These are phyloP conservation scores for Chlorella sp. DNA, from an alignment of 139 green algal genomes.

Conservation along the genomic window DNA sequence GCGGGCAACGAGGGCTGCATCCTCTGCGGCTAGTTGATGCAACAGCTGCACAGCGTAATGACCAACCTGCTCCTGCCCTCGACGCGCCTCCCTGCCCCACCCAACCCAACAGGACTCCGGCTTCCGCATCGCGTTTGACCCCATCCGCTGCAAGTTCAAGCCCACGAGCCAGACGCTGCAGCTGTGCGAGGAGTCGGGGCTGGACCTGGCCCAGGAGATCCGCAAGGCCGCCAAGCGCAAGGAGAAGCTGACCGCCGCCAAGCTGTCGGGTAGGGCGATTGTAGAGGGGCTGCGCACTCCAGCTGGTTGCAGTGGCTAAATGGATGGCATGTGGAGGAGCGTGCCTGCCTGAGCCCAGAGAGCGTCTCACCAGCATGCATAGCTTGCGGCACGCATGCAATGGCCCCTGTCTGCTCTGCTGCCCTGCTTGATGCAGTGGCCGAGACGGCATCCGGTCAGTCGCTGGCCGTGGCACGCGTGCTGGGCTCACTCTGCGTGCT, in stretches of 20 bases:
- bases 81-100: slow-evolving; percentile 1
- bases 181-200: slow-evolving; percentile 89
- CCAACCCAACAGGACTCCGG: slow-evolving; percentile 74
- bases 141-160: slow-evolving; percentile 95
- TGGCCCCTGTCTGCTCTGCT: not conserved
- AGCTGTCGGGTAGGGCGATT: slow-evolving; percentile 27
- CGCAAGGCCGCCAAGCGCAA: slow-evolving; percentile 57
- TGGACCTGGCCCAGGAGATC: slow-evolving; percentile 85
- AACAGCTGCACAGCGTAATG: no score
- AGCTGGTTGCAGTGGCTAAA: no score
- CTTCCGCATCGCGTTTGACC: slow-evolving; percentile 89
- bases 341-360: not conserved
- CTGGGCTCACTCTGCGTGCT: slow-evolving; percentile 93
- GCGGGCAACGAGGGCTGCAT: no score
- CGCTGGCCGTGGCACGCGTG: slow-evolving; percentile 88
- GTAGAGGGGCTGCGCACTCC: not conserved
- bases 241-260: slow-evolving; percentile 25
- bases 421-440: slow-evolving; percentile 25
- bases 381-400: not conserved
- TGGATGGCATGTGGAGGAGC: no score
- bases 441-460: slow-evolving; percentile 46
- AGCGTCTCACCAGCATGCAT: not conserved
- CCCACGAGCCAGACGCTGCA: slow-evolving; percentile 80
- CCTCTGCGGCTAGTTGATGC: no score
- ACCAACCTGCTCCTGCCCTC: no score